These are phyloP conservation scores for Mycosarcoma mackinlayi DNA, from an alignment of 1,284 basidiomycete species.

Conservation along the genomic window DNA sequence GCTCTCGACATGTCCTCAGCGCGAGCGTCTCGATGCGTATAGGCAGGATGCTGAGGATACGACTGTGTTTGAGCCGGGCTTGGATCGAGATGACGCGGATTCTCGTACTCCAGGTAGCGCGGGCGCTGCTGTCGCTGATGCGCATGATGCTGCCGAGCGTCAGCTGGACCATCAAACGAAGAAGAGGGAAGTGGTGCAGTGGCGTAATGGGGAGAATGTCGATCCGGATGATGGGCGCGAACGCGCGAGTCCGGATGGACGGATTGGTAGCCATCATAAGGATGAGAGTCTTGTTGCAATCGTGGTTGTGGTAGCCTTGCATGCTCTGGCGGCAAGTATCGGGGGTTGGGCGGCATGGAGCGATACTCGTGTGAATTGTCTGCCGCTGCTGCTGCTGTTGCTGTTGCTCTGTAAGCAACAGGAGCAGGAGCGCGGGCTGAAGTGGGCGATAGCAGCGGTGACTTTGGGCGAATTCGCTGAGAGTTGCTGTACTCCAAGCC, in stretches of 20 bases:
- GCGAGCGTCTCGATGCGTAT: conserved; percentile 3
- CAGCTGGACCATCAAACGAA: neutral
- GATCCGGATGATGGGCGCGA: conserved; percentile 6
- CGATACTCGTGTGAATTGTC: conserved; percentile 8
- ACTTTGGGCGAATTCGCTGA: conserved; percentile 3
- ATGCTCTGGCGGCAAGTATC: neutral
- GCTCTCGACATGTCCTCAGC: conserved; percentile 1
- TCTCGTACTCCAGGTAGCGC: neutral
- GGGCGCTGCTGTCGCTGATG: conserved; percentile 2
- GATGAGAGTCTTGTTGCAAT: conserved; percentile 1
- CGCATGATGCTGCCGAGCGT: conserved; percentile 1
- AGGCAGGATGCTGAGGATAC: conserved; percentile 6
- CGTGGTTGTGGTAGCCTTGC: neutral
- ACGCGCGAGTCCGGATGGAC: neutral
- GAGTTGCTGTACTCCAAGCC: neutral
- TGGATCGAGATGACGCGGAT: neutral
- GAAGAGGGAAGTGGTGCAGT: conserved; percentile 1
- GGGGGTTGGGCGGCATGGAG: neutral
- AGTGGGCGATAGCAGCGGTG: conserved; percentile 5
- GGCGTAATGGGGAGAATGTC: conserved; percentile 7
- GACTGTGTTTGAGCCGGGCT: neutral
- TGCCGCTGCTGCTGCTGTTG: too few species aligned
- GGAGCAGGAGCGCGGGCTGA: neutral
- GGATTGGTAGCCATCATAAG: conserved; percentile 11
- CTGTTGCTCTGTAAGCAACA: neutral